Conservation (phyloP, 2,329 filamentous ascomycete genomes). For the Rhexocercosporidium sp. region DNA sequence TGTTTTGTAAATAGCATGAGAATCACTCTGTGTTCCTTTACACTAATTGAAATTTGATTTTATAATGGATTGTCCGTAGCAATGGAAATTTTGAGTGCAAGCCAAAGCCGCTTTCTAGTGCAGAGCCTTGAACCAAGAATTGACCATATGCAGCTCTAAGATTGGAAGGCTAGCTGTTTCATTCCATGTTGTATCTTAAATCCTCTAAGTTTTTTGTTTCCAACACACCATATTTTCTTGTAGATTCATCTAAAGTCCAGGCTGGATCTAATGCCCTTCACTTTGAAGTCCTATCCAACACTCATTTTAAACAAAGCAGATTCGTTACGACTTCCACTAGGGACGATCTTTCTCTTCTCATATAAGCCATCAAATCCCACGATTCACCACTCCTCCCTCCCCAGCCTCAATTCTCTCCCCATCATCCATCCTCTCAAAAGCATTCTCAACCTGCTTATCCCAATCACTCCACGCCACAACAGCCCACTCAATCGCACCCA, state of each 20-base stretch:
- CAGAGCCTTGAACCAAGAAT: no score
- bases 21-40: background rate
- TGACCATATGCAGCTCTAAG: no score
- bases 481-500: constrained; percentile 78
- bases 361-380: background rate
- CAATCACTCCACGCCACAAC: constrained; percentile 81
- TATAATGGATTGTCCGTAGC: no score
- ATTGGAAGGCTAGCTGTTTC: no score
- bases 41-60: no score
- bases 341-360: background rate
- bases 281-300: background rate
- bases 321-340: background rate
- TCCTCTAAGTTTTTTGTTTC: no score
- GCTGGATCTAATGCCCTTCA: background rate
- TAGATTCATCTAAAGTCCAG: background rate
- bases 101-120: no score
- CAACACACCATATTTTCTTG: no score
- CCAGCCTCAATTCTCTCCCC: constrained; percentile 36
- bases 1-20: background rate
- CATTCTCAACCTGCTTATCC: constrained; percentile 73
- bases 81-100: no score
- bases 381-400: background rate
- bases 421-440: constrained; percentile 72
- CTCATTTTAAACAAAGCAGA: background rate
- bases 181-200: no score